Percentiles rank a stretch among this genome's conserved stretches.
Evolutionary conservation across 345 rosid species (phyloP).

Genomic region (Streptanthus diversifolius): DNA sequence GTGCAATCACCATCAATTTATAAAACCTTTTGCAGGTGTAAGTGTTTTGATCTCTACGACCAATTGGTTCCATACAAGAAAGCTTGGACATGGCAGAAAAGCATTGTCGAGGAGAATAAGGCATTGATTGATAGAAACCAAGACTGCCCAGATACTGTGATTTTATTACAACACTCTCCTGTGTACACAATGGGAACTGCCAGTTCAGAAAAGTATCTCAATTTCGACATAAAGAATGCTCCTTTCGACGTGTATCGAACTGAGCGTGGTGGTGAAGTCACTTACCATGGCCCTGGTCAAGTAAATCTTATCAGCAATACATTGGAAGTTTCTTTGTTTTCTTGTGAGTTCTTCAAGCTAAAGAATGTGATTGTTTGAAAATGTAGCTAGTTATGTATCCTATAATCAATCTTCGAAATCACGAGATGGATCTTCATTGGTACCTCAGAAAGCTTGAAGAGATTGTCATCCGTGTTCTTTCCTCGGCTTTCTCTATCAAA

Average conservation of each 20-base stretch:
- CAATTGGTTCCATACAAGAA: conserved; percentile 58
- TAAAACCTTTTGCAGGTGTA: conserved; percentile 42
- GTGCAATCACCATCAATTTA: background rate
- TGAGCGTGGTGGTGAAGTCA: conserved; percentile 90
- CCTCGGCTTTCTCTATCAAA: conserved; percentile 56
- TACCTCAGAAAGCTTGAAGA: conserved; percentile 89
- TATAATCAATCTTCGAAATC: conserved; percentile 76
- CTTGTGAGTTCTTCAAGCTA: background rate
- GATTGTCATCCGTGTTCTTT: conserved; percentile 68
- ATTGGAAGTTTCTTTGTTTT: conserved; percentile 13
- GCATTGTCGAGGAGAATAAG: conserved; percentile 53
- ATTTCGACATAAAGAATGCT: conserved; percentile 56
- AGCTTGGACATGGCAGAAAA: conserved; percentile 80
- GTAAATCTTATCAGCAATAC: conserved; percentile 32
- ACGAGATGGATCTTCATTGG: conserved; percentile 96
- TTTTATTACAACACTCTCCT: conserved; percentile 64
- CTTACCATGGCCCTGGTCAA: conserved; percentile 96
- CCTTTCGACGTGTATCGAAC: conserved; percentile 72
- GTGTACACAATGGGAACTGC: conserved; percentile 76
- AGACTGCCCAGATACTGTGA: conserved; percentile 64
- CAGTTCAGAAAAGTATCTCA: conserved; percentile 52
- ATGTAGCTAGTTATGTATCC: conserved; percentile 88
- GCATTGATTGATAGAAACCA: conserved; percentile 46
- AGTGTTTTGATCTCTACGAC: conserved; percentile 58
- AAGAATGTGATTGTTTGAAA: background rate